Percentiles rank a stretch among this genome's conserved stretches.
These are phyloP conservation scores for Aphanomyces invadans DNA, from an alignment of 352 stramenopile species.

Conservation along the genomic window DNA sequence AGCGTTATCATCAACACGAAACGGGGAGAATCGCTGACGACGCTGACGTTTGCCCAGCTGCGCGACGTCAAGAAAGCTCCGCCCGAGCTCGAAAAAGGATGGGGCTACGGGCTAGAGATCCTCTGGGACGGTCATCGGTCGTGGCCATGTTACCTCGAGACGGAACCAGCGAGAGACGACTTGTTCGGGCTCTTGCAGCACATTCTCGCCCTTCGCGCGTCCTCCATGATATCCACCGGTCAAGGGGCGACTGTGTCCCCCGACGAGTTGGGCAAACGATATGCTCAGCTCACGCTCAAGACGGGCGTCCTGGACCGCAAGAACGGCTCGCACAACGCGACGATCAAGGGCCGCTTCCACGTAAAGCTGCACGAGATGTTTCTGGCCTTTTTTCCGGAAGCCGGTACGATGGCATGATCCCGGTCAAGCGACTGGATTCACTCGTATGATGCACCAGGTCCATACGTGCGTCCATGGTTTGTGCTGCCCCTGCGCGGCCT, in stretches of 20 bases:
- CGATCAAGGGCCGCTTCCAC: conserved; percentile 62
- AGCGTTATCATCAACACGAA: conserved; percentile 74
- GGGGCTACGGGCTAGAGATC: conserved; percentile 63
- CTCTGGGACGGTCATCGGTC: conserved; percentile 56
- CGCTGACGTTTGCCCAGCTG: conserved; percentile 67
- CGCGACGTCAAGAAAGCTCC: conserved; percentile 30
- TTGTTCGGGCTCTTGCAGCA: conserved; percentile 60
- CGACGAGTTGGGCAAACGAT: conserved; percentile 60
- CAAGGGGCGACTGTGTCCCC: too few species aligned
- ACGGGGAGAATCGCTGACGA: conserved; percentile 66
- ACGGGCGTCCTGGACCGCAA: conserved; percentile 59
- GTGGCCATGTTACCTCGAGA: conserved; percentile 77
- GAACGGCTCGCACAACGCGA: conserved; percentile 42
- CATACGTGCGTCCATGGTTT: conserved; percentile 60
- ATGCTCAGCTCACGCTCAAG: conserved; percentile 64
- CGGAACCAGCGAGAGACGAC: conserved; percentile 57
- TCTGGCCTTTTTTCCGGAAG: conserved; percentile 69
- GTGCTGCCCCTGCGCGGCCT: conserved; percentile 58
- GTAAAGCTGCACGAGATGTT: conserved; percentile 74
- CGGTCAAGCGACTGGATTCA: too few species aligned
- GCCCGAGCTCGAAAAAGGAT: conserved; percentile 25
- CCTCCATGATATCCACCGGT: too few species aligned
- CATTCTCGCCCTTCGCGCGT: conserved; percentile 43
- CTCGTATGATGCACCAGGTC: not conserved
- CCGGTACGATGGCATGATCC: conserved; percentile 38